Conservation (phyloP, 83 land plant species). For the Picea mariana region DNA sequence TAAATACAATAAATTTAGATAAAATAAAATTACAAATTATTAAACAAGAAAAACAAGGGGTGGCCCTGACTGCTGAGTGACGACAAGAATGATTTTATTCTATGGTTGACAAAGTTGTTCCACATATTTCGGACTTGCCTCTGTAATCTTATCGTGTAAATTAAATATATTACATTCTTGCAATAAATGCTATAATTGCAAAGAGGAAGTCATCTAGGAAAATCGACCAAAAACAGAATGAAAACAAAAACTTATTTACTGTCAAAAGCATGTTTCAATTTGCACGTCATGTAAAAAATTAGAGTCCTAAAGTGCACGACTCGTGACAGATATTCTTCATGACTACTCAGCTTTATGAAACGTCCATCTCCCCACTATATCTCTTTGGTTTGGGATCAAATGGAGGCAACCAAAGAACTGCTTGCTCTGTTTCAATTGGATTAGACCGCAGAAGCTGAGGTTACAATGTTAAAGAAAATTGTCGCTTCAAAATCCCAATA, state of each 20-base stretch:
- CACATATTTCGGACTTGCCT: background rate
- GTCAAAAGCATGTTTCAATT: background rate
- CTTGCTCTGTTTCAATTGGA: conserved; percentile 12
- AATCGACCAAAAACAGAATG: no score
- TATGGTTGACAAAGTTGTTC: no score
- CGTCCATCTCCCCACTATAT: conserved; percentile 16
- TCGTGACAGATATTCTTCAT: no score
- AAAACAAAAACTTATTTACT: background rate
- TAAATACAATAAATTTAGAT: no score
- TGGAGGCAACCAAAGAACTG: conserved; percentile 13
- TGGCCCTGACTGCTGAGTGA: background rate
- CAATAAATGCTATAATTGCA: no score
- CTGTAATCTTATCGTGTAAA: background rate
- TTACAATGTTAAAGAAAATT: background rate
- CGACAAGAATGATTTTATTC: background rate
- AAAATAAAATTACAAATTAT: no score
- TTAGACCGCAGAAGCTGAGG: conserved; percentile 5
- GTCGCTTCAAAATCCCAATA: no score
- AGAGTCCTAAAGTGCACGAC: background rate
- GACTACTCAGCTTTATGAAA: background rate
- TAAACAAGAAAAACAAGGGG: no score
- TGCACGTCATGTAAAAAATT: background rate
- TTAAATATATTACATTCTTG: background rate
- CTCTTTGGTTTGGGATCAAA: conserved; percentile 1
- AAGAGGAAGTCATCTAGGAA: background rate